These are phyloP conservation scores for Sugiyamaella novakii DNA, from an alignment of 1,139 yeast genomes.

Conservation along the genomic window DNA sequence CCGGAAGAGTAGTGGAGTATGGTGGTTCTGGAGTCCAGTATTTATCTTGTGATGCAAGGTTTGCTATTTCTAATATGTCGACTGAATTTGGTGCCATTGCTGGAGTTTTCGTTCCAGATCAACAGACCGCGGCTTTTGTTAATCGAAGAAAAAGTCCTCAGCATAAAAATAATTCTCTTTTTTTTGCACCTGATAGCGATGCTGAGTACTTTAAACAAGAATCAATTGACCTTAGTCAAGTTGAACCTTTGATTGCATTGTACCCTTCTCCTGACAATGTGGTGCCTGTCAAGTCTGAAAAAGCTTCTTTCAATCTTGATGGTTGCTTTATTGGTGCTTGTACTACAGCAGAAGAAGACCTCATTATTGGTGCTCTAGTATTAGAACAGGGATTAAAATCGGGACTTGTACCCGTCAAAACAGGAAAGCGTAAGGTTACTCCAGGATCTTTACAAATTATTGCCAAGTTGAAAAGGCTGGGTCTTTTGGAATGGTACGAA, in stretches of 20 bases:
- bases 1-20: constrained; percentile 23
- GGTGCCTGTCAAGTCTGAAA: constrained; percentile 12
- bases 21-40: constrained; percentile 21
- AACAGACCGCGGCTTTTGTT: constrained; percentile 24
- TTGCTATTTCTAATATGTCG: constrained; percentile 24
- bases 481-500: constrained; percentile 23
- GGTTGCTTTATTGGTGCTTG: constrained; percentile 27
- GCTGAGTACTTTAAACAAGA: constrained; percentile 20
- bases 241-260: constrained; percentile 20
- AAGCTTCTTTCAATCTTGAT: constrained; percentile 19
- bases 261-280: constrained; percentile 25
- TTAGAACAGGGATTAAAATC: constrained; percentile 20
- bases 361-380: constrained; percentile 23
- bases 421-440: constrained; percentile 19
- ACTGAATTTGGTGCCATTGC: constrained; percentile 24
- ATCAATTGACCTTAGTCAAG: constrained; percentile 15
- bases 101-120: constrained; percentile 23
- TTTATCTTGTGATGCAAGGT: constrained; percentile 23
- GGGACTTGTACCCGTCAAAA: constrained; percentile 18
- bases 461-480: constrained; percentile 20
- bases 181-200: constrained; percentile 19
- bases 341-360: constrained; percentile 25
- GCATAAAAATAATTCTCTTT: constrained; percentile 13
- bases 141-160: constrained; percentile 15
- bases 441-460: constrained; percentile 24